Conservation (phyloP, 2,329 filamentous ascomycete species). For the Colletotrichum brevisporum region DNA sequence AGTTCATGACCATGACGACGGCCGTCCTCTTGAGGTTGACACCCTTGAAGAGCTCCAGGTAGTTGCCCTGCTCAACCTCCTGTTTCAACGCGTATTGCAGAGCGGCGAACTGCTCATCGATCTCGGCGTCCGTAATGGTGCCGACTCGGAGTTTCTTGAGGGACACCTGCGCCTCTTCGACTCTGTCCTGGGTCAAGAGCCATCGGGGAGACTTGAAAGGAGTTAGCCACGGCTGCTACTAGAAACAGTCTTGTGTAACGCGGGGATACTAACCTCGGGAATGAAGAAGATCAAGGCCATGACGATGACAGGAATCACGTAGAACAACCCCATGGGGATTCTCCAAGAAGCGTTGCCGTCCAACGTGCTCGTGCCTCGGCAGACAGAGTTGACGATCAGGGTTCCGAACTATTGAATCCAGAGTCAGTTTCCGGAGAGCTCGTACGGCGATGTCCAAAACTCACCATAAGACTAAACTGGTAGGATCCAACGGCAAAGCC, state of each 20-base stretch:
- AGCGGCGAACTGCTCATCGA: conserved; percentile 43
- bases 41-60: conserved; percentile 47
- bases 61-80: conserved; percentile 33
- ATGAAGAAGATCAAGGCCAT: conserved; percentile 46
- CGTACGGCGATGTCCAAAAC: accelerated
- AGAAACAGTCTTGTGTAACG: not conserved
- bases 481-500: conserved; percentile 54
- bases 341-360: conserved; percentile 49
- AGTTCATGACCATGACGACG: conserved; percentile 44
- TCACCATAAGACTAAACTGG: conserved; percentile 49
- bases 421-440: not conserved
- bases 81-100: conserved; percentile 27
- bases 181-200: conserved; percentile 47
- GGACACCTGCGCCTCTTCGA: conserved; percentile 47
- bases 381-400: conserved; percentile 48
- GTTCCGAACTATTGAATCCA: conserved; percentile 40
- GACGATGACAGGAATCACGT: conserved; percentile 50
- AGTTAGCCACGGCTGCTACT: not conserved
- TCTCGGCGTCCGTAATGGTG: conserved; percentile 44
- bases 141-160: conserved; percentile 46
- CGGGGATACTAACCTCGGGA: conserved; percentile 43
- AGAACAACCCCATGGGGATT: conserved; percentile 53
- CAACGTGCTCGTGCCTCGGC: conserved; percentile 49
- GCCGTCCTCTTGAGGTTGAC: conserved; percentile 46
- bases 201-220: conserved; percentile 46